Evolutionary conservation across 192 early-diverging fungal genomes (phyloP), one percentile per base, ranked within the genome.

Genomic region (Cladochytrium replicatum): DNA sequence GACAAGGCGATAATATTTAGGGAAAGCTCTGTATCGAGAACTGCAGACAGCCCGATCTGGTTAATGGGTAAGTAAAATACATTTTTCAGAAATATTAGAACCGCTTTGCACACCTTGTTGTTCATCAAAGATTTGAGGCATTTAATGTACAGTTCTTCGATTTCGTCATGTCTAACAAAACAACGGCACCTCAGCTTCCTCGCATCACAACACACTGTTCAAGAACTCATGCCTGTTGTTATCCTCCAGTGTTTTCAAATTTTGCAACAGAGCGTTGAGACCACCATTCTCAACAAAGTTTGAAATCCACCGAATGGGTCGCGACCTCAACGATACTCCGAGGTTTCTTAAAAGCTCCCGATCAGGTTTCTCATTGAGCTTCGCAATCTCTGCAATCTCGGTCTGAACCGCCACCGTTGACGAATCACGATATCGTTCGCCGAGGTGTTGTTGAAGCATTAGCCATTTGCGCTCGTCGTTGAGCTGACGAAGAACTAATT

Each of bases 91-190:
- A 29, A 49, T 21, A 43, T 11, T 0, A 13, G 41, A 48, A 1
- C 7, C 29, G 28, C 2, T 1, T 6, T 2, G 43, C 48, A 3
- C 11, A 63, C 60, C 52, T 68, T 67, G 60, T 74, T 72, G 53
- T 76, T 76, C 74, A 76, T 76, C 23, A 76, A 46, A 0, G 71
- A 68, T 43, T 74, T 74, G 7, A 76, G 43, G 42, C 74, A 74
- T 46, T 73, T 68, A 47, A 76, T 74, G 46, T 74, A 68, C 5
- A 76, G 58, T 29, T 72, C 69, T 55, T 76, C 74, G 43, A 62
- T 60, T 9, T 71, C 74, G 38, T 76, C 65, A 51, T 76, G 71
- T 15, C 52, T 63, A 15, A 49, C 22, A 13, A n/a, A 17, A 32
- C 29, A 58, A 37, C 43, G 52, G 26, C 9, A n/a, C 42, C 47